A percentile compares a stretch with the other conserved stretches of the same genome.
These are phyloP conservation scores for Pterula multifida DNA, from an alignment of 1,284 basidiomycete species.

Conservation along the genomic window DNA sequence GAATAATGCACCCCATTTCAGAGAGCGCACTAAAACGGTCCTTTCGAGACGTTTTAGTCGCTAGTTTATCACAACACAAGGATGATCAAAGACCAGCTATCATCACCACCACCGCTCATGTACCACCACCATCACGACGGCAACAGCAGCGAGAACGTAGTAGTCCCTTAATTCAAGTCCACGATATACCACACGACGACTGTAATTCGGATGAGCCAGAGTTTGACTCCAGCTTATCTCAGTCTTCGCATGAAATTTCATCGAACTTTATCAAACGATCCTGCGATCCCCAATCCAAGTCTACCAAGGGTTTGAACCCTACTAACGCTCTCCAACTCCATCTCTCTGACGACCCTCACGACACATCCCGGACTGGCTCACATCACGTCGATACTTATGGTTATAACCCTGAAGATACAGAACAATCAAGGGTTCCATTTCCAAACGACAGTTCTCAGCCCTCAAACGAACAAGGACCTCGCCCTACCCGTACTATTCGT, in stretches of 20 bases:
- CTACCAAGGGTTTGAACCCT: not conserved
- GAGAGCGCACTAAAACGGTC: not conserved
- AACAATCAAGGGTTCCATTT: no score
- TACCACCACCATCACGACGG: not conserved
- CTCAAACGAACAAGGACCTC: no score
- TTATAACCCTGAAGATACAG: no score
- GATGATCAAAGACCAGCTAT: slow-evolving; percentile 3
- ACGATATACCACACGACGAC: not conserved
- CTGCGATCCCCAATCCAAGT: no score
- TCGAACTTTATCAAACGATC: not conserved
- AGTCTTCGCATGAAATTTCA: not conserved
- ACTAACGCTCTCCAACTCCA: not conserved
- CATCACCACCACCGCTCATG: not conserved
- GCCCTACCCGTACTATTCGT: slow-evolving; percentile 7
- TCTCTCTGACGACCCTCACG: not conserved
- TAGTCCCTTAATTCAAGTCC: not conserved
- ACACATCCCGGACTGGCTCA: slow-evolving; percentile 19
- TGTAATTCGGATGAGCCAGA: not conserved
- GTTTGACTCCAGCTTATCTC: not conserved
- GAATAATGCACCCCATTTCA: not conserved
- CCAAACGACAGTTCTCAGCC: no score
- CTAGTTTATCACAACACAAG: not conserved
- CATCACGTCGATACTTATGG: no score
- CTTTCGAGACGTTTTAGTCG: not conserved
- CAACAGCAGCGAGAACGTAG: not conserved